Conservation (phyloP, 805 yeast genomes). For the Candida coleopterorum region DNA sequence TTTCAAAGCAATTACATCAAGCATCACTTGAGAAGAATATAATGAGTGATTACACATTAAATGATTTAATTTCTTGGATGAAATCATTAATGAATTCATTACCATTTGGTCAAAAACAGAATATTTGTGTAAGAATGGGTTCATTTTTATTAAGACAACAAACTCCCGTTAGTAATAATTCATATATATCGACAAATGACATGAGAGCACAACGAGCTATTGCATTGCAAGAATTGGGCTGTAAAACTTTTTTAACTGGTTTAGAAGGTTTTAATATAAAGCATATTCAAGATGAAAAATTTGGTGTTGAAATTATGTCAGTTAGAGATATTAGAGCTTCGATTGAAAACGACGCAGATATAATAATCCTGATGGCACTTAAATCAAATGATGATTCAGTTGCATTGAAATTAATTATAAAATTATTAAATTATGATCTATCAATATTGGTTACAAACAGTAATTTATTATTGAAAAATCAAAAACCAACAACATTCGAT, state of each 20-base stretch:
- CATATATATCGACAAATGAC: neutral
- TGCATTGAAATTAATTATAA: constrained; percentile 33
- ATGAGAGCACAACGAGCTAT: constrained; percentile 2
- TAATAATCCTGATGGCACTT: constrained; percentile 21
- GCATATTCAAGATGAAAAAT: constrained; percentile 15
- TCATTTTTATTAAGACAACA: constrained; percentile 8
- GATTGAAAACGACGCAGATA: constrained; percentile 39
- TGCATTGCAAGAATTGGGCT: constrained; percentile 5
- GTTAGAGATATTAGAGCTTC: constrained; percentile 46
- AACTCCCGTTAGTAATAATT: neutral
- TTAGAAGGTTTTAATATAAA: neutral
- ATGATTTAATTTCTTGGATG: constrained; percentile 56
- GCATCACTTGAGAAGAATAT: constrained; percentile 4
- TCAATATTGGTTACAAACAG: constrained; percentile 29
- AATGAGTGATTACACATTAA: constrained; percentile 12
- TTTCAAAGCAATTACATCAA: constrained; percentile 27
- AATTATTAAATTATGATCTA: constrained; percentile 45
- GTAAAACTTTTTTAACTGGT: constrained; percentile 1
- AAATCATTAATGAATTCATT: constrained; percentile 35
- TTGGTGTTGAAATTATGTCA: constrained; percentile 33
- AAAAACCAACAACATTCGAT: constrained; percentile 26
- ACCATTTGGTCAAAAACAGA: constrained; percentile 45
- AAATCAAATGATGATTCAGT: constrained; percentile 4
- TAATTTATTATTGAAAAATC: constrained; percentile 13
- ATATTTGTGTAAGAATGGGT: constrained; percentile 49